Base-by-base conservation (phyloP, 139 green algal species). In the Volvox africanus region DNA sequence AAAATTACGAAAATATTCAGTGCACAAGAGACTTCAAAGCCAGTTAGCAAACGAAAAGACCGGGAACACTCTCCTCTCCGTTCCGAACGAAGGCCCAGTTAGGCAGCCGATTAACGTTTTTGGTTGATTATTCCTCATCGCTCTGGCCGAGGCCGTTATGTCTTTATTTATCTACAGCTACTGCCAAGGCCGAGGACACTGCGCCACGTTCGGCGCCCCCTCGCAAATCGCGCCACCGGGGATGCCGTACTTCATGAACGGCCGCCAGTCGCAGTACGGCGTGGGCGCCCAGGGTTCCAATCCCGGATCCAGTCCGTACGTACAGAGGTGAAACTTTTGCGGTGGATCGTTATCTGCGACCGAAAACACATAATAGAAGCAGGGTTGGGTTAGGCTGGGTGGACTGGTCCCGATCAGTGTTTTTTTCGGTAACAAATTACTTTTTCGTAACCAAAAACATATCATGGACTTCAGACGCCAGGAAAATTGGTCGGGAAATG, bases 151-250 rank as follows among this genome's bases (percentile, higher is more conserved):
- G 21, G 65, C 16, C 21, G 65, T 28, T 73, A 30, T 28, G 65
- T 28, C 16, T 73, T 12, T 73, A 6, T 73, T 73, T 28, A 24
- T 2, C 16, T 84, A 92, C 26, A 24, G 21, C 16, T 84, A 92
- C 26, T 91, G 36, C 90, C 90, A 93, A 1, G 89, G 89, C 19
- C 89, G 68, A 16, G 92, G 89, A 75, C 92, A 94, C 28, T 92
- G 50, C 1, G 92, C 92, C 1, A 94, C 61, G 61, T 91, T 92
- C 0, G 22, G 32, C 13, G 69, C 69, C 2, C 89, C 92, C 37
- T 93, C 85, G 26, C 92, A 94, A 24, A 94, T 80, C n/a, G 86
- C 89, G 2, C 92, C 92, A 6, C 92, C 92, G 24, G 92, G 92
- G 13, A 89, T 90, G 61, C 92, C 92, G 68, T 93, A 94, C 86